Evolutionary conservation across 257 asterid genomes (phyloP).

Genomic region (Rauvolfia tetraphylla): DNA sequence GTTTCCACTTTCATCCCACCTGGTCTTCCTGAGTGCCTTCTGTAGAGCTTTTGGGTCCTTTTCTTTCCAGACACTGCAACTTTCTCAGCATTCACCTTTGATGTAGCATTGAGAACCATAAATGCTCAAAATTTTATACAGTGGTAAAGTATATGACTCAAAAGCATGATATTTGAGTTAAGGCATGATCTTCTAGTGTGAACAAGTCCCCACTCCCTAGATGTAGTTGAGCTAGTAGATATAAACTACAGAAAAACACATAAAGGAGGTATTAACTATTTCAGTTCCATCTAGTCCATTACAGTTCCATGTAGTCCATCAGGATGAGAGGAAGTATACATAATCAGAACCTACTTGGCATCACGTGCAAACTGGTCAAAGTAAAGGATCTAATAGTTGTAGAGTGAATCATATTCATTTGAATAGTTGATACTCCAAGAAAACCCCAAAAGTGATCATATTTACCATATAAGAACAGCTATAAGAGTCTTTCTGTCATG

Average conservation of each 20-base stretch:
- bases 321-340: not conserved
- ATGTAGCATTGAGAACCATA: constrained; percentile 13
- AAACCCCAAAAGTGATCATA: not conserved
- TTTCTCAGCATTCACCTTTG: constrained; percentile 84
- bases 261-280: not conserved
- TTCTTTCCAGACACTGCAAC: constrained; percentile 91
- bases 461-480: not conserved
- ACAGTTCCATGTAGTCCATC: not conserved
- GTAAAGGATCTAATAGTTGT: not conserved
- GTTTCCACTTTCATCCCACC: constrained; percentile 96
- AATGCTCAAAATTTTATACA: constrained; percentile 1
- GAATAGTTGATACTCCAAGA: not conserved
- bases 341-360: not conserved
- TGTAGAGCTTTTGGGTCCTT: constrained; percentile 75
- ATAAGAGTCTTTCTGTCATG: not conserved
- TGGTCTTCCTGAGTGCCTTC: constrained; percentile 94
- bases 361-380: not conserved
- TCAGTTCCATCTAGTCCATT: not conserved
- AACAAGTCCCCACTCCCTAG: not conserved
- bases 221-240: not conserved
- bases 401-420: not conserved
- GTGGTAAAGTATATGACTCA: not conserved
- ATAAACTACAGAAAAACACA: not conserved
- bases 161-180: not conserved
- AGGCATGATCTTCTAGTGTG: not conserved